These are phyloP conservation scores for Zymoseptoria crescenta DNA, from an alignment of 2,329 filamentous ascomycete species.

Conservation along the genomic window DNA sequence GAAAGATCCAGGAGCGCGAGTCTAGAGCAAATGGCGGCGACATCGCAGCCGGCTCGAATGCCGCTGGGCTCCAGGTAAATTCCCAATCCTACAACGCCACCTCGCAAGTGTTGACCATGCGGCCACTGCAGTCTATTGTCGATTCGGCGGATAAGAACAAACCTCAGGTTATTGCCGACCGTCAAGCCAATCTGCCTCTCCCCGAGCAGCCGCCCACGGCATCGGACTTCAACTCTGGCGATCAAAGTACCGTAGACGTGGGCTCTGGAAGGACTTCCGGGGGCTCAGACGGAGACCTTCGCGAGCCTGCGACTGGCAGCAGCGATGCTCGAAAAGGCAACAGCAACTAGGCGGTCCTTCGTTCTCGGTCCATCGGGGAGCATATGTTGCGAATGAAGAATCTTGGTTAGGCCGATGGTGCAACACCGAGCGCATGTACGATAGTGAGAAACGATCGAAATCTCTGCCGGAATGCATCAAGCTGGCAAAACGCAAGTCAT, in stretches of 20 bases:
- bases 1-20: conserved; percentile 40
- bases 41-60: conserved; percentile 37
- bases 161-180: conserved; percentile 57
- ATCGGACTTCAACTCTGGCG: conserved; percentile 71
- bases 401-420: no score
- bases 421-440: no score
- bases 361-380: no score
- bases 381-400: no score
- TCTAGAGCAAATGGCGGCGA: conserved; percentile 35
- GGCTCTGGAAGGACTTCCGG: conserved; percentile 50
- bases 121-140: conserved; percentile 19
- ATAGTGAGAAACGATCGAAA: no score
- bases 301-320: conserved; percentile 45
- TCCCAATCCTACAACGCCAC: not conserved
- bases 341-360: conserved; percentile 33
- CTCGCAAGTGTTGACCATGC: not conserved
- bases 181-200: conserved; percentile 65
- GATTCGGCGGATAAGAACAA: conserved; percentile 40
- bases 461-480: no score
- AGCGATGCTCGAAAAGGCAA: conserved; percentile 46
- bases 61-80: conserved; percentile 41
- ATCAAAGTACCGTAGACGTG: conserved; percentile 61
- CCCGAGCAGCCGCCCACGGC: conserved; percentile 68
- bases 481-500: no score
- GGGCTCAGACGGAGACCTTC: conserved; percentile 36